A percentile compares a stretch with the other conserved stretches of the same genome.
phyloP scores from a whole-genome alignment of 1,139 yeast genomes.

The Blastobotrys illinoisensis region DNA sequence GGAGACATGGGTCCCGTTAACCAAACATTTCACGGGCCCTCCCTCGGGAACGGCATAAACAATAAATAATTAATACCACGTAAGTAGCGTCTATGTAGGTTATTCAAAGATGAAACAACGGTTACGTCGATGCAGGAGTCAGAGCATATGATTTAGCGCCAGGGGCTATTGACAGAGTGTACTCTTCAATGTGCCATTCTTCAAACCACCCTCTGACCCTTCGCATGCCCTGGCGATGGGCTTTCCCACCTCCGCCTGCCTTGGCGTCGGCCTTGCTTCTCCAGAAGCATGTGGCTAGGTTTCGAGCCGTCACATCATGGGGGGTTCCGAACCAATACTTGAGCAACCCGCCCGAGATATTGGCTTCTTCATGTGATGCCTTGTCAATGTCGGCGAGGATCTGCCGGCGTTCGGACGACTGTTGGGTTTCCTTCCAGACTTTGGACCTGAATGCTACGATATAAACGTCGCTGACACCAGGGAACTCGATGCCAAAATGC shows the following conservation, averaged over 20 bases:
- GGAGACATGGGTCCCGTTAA: slow-evolving; percentile 22
- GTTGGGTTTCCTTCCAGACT: slow-evolving; percentile 11
- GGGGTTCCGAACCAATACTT: slow-evolving; percentile 23
- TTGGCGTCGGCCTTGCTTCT: slow-evolving; percentile 15
- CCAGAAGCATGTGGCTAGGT: slow-evolving; percentile 22
- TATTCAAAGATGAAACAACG: no score
- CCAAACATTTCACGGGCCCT: slow-evolving; percentile 16
- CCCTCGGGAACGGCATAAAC: slow-evolving; percentile 7
- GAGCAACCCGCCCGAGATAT: slow-evolving; percentile 17
- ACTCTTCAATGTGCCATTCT: slow-evolving; percentile 18
- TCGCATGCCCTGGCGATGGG: slow-evolving; percentile 18
- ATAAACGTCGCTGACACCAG: slow-evolving; percentile 9
- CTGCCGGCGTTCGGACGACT: slow-evolving; percentile 15
- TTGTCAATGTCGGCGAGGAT: slow-evolving; percentile 17
- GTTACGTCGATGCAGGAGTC: not conserved
- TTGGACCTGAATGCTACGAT: slow-evolving; percentile 15
- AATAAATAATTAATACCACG: not conserved
- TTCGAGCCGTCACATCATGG: slow-evolving; percentile 13
- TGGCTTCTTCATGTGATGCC: slow-evolving; percentile 19
- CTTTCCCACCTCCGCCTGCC: slow-evolving; percentile 16
- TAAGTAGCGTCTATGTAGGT: not conserved
- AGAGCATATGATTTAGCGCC: slow-evolving; percentile 13
- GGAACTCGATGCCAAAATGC: slow-evolving; percentile 6
- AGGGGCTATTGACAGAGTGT: slow-evolving; percentile 8
- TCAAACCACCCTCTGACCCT: slow-evolving; percentile 18